These are phyloP conservation scores for Mariannaea sp. DNA, from an alignment of 2,329 filamentous ascomycete species.

Conservation along the genomic window DNA sequence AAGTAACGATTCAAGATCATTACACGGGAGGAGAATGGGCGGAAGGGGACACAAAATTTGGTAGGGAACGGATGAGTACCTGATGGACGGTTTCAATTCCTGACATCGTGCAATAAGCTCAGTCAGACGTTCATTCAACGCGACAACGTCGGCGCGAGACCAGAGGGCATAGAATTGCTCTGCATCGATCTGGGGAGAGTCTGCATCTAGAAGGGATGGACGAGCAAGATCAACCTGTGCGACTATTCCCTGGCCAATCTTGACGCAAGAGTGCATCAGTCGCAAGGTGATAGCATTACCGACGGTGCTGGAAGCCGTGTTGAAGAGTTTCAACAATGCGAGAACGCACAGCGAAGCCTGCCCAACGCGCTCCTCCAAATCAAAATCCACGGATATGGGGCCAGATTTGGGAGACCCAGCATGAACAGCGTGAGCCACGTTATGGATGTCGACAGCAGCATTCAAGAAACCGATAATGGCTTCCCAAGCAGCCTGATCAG, in stretches of 20 bases:
- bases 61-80: too few relatives aligned
- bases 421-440: constrained; percentile 18
- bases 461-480: constrained; percentile 29
- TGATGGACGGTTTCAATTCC: background rate
- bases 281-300: background rate
- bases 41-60: too few relatives aligned
- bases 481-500: constrained; percentile 10
- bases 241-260: constrained; percentile 34
- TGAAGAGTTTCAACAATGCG: constrained; percentile 7
- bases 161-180: constrained; percentile 25
- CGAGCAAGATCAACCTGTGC: constrained; percentile 29
- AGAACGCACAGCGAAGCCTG: constrained; percentile 11
- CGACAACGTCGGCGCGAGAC: constrained; percentile 15
- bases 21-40: too few relatives aligned
- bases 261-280: constrained; percentile 26
- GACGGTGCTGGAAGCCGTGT: background rate
- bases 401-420: background rate
- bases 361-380: constrained; percentile 15
- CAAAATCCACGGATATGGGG: background rate
- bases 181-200: constrained; percentile 1
- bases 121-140: background rate
- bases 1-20: too few relatives aligned
- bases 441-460: constrained; percentile 16
- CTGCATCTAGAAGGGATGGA: background rate
- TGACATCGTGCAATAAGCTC: background rate